Evolutionary conservation across 768 basidiomycete species (phyloP), one percentile per base, ranked within the genome.

Genomic region (Leccinum subtestaceum): DNA sequence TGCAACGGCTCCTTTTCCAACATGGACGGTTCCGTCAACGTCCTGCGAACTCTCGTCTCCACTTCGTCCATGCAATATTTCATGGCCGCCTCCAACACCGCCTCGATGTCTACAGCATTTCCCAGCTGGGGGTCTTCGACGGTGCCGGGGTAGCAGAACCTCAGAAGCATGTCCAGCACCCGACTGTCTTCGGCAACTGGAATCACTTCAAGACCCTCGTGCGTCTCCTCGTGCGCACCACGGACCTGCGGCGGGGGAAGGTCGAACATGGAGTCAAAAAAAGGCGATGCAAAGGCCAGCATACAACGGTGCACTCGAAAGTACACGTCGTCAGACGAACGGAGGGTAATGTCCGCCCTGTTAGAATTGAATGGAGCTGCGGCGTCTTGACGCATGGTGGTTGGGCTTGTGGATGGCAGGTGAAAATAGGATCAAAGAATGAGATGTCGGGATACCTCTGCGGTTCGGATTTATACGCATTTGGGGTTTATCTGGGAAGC

Each of bases 281-380:
- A 65, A 25, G 72, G 70, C 5, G 72, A 74, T 17, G 72, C 55
- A 29, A 70, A 53, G 43, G 58, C 59, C 6, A 75, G 60, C 50
- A 70, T 21, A 47, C 74, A 64, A 27, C 74, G 60, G 40, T 69
- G 50, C 38, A 69, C 65, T 23, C 62, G 52, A 40, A 67, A 67
- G 43, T 71, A 60, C 12, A 72, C 53, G 32, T 64, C 50, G 55
- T 85, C 84, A 36, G 79, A 81, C 9, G 84, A 80, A 55, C 78
- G 77, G 43, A 85, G 68, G 60, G 81, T 75, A 43, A 84, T 70
- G 57, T 84, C 81, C 43, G 80, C 80, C 55, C 76, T 75, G 21
- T 71, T 70, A 50, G 77, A 70, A 55, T 84, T 68, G 67, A 85
- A 84, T 1, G 83, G 81, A 6, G 67, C 45, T 60, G 57, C 27